phyloP scores from a whole-genome alignment of 2,329 filamentous ascomycete species.

The Trichophaea hybrida region DNA sequence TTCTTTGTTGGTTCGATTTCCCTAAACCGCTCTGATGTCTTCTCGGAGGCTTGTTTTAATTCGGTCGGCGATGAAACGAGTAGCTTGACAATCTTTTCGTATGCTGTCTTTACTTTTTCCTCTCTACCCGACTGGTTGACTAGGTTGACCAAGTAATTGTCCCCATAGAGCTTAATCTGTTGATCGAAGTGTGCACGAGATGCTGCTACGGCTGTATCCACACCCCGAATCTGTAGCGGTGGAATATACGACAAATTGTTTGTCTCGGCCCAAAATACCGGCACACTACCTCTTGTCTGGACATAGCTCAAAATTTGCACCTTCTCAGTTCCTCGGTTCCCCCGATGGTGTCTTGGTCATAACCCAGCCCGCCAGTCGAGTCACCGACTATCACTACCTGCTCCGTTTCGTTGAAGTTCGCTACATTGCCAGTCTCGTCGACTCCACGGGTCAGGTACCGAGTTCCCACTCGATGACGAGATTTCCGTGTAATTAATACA shows the following conservation, averaged over 20 bases:
- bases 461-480: constrained; percentile 75
- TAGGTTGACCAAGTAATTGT: constrained; percentile 93
- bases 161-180: constrained; percentile 84
- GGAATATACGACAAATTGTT: constrained; percentile 87
- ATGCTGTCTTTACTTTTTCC: constrained; percentile 75
- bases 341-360: constrained; percentile 26
- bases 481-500: constrained; percentile 74
- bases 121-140: constrained; percentile 95
- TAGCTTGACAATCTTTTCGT: constrained; percentile 73
- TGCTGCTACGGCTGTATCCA: constrained; percentile 64
- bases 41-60: constrained; percentile 47
- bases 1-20: constrained; percentile 51
- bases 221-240: constrained; percentile 70
- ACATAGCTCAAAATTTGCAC: constrained; percentile 87
- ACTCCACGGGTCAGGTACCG: constrained; percentile 90
- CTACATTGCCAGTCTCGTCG: constrained; percentile 86
- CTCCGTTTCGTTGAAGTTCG: constrained; percentile 98
- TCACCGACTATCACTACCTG: constrained; percentile 86
- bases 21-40: constrained; percentile 67
- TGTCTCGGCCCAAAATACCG: constrained; percentile 90
- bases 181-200: constrained; percentile 82
- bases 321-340: constrained; percentile 49
- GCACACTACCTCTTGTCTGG: constrained; percentile 90
- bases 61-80: constrained; percentile 58
- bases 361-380: constrained; percentile 42